Evolutionary conservation across 208 protist species (phyloP).

Genomic region (Plasmodiophora brassicae): DNA sequence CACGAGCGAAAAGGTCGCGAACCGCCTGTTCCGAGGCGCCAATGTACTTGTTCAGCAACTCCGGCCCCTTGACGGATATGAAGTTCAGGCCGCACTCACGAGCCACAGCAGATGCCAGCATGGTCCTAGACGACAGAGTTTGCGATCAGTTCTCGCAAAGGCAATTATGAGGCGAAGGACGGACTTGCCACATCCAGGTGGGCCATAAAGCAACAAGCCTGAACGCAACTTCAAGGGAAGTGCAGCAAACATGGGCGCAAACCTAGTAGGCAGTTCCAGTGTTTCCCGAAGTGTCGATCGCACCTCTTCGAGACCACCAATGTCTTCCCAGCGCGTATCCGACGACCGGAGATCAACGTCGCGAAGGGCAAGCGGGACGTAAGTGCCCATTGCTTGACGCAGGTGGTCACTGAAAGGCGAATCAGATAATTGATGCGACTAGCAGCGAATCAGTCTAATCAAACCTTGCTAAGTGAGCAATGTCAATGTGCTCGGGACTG

Average conservation of each 20-base stretch:
- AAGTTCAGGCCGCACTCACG: slow-evolving; percentile 99
- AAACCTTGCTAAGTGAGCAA: background rate
- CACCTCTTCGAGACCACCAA: slow-evolving; percentile 96
- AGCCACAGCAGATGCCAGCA: slow-evolving; percentile 97
- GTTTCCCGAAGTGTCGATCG: slow-evolving; percentile 96
- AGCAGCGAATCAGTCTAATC: no score
- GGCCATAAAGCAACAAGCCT: slow-evolving; percentile 43
- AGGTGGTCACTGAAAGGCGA: background rate
- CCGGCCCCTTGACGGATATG: slow-evolving; percentile 98
- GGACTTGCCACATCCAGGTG: slow-evolving; percentile 30
- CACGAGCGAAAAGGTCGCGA: slow-evolving; percentile 19
- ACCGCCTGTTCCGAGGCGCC: slow-evolving; percentile 38
- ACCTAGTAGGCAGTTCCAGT: slow-evolving; percentile 97
- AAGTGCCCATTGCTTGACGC: background rate
- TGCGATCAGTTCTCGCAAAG: no score
- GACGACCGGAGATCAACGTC: slow-evolving; percentile 57
- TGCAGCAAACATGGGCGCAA: slow-evolving; percentile 63
- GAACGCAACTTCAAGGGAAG: slow-evolving; percentile 37
- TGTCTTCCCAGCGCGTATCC: slow-evolving; percentile 96
- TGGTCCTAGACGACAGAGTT: slow-evolving; percentile 97
- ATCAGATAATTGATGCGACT: background rate
- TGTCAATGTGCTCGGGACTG: background rate
- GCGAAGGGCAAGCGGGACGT: background rate
- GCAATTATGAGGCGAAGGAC: no score
- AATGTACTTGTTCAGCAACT: slow-evolving; percentile 77